Evolutionary conservation across 257 asterid species (phyloP).

Genomic region (Jasminum sambac): DNA sequence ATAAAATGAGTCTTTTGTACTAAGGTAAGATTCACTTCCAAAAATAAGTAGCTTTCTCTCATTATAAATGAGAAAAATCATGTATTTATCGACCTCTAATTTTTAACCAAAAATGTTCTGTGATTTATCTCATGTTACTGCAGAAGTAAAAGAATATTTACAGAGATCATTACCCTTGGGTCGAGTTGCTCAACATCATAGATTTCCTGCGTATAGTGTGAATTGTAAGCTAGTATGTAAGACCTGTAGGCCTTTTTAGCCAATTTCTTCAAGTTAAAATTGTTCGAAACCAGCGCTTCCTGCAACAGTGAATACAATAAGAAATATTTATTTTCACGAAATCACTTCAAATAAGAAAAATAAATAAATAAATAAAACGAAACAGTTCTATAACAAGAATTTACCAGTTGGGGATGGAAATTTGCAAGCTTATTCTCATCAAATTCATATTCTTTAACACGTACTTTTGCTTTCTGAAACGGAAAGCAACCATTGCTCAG

Average conservation of each 20-base stretch:
- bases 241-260: slow-evolving; percentile 95
- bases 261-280: slow-evolving; percentile 71
- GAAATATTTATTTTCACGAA: too few relatives aligned
- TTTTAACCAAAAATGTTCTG: too few relatives aligned
- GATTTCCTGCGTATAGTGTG: slow-evolving; percentile 92
- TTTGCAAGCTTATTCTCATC: slow-evolving; percentile 72
- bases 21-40: too few relatives aligned
- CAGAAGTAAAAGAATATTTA: not conserved
- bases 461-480: slow-evolving; percentile 89
- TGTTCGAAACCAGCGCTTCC: slow-evolving; percentile 69
- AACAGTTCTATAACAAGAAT: slow-evolving; percentile 21
- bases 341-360: not conserved
- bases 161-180: slow-evolving; percentile 51
- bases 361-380: slow-evolving; percentile 1
- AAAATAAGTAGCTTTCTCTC: too few relatives aligned
- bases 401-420: slow-evolving; percentile 85
- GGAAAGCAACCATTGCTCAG: slow-evolving; percentile 17
- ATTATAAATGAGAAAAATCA: too few relatives aligned
- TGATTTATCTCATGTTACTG: too few relatives aligned
- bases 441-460: slow-evolving; percentile 78
- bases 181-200: slow-evolving; percentile 85
- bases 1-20: too few relatives aligned
- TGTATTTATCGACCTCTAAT: too few relatives aligned
- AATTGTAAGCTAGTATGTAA: slow-evolving; percentile 80
- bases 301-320: slow-evolving; percentile 31